Base-by-base conservation (phyloP, 164 flowering plant species). In the Liriodendron chinense region DNA sequence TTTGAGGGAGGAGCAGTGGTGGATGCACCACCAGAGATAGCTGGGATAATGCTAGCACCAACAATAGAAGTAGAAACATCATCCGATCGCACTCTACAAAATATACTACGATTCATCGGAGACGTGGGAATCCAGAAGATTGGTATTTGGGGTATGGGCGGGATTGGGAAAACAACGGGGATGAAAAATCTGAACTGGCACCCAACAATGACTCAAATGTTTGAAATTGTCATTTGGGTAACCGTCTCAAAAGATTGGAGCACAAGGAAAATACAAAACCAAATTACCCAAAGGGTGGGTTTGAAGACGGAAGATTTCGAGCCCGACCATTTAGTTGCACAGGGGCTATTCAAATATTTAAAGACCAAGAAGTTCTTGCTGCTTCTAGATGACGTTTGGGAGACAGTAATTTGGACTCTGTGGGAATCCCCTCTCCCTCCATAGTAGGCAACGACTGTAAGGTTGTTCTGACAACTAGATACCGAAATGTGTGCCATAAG, bases 371-470 rank as follows among this genome's bases (percentile, higher is more conserved):
- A 70, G 61, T 70, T 47, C 26, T 70, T 70, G 20, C 26, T 68
- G n/a, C 49, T 68, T 28, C 47, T 68, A 8, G 70, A 68, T 68
- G 70, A 68, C 22, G 49, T 70, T 2, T 70, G 72, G 72, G 1
- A 47, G 1, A 70, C 0, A 13, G n/a, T 70, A n/a, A 70, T 21
- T 70, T 70, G 34, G 21, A 1, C 6, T n/a, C 13, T 20, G 23
- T 69, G 12, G 71, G 71, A 47, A n/a, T 68, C 53, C 71, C 71
- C 0, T 0, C 12, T 47, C 71, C 53, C 7, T 0, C 16, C 9
- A 0, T 13, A 62, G 23, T 7, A 1, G 25, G 22, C 8, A 23
- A 16, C 20, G 71, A 50, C 16, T 47, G 71, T 14, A 68, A 68
- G 23, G 53, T 68, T 16, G 23, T 69, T 4, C n/a, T 47, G 5